A percentile compares a stretch with the other conserved stretches of the same genome.
These are phyloP conservation scores for Neofusicoccum sp. DNA, from an alignment of 2,329 filamentous ascomycete genomes.

Conservation along the genomic window DNA sequence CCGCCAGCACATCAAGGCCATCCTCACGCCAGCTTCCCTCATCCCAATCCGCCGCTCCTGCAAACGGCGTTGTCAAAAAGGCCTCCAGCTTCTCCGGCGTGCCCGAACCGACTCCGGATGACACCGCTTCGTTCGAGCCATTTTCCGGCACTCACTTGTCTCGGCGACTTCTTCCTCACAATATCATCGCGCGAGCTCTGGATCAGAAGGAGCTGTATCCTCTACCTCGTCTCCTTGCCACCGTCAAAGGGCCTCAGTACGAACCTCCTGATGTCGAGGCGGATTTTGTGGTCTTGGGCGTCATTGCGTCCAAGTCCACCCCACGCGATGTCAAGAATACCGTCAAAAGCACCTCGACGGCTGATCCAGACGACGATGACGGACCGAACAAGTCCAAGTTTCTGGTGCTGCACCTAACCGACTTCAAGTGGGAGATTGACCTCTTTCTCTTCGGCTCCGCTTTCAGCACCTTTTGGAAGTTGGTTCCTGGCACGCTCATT, in stretches of 20 bases:
- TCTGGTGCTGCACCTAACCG: slow-evolving; percentile 86
- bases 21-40: background rate
- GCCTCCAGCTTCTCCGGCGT: slow-evolving; percentile 14
- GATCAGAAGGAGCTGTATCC: slow-evolving; percentile 75
- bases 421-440: slow-evolving; percentile 88
- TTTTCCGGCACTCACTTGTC: slow-evolving; percentile 86
- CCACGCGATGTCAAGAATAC: slow-evolving; percentile 65
- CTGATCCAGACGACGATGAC: slow-evolving; percentile 46
- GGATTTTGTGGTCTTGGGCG: slow-evolving; percentile 86
- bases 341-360: slow-evolving; percentile 44
- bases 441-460: slow-evolving; percentile 90
- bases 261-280: slow-evolving; percentile 79
- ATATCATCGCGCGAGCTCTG: slow-evolving; percentile 75
- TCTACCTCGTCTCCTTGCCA: slow-evolving; percentile 78
- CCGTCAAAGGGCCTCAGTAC: slow-evolving; percentile 81
- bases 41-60: background rate
- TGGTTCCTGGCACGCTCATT: slow-evolving; percentile 87
- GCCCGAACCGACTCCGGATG: slow-evolving; percentile 32
- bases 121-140: slow-evolving; percentile 62
- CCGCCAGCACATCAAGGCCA: background rate
- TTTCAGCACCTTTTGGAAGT: slow-evolving; percentile 90
- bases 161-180: slow-evolving; percentile 80
- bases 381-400: slow-evolving; percentile 74
- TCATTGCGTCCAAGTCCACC: slow-evolving; percentile 85
- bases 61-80: background rate